Evolutionary conservation across 805 yeast genomes (phyloP).

Genomic region (Komagataella ulmi): DNA sequence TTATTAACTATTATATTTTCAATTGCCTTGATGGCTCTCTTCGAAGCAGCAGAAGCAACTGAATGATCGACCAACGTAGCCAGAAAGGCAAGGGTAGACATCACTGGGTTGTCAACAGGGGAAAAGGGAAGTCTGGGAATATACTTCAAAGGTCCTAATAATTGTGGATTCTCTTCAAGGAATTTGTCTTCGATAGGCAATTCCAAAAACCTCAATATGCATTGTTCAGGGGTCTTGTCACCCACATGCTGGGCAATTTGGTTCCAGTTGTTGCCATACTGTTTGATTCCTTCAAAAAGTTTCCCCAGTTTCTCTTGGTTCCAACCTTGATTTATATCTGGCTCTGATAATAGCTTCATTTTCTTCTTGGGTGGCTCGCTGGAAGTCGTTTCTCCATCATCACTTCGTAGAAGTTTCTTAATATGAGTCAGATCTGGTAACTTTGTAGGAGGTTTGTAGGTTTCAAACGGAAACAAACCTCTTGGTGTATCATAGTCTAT

Average conservation of each 20-base stretch:
- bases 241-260: slow-evolving; percentile 57
- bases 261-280: slow-evolving; percentile 67
- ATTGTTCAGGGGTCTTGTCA: slow-evolving; percentile 60
- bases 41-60: slow-evolving; percentile 73
- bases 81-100: slow-evolving; percentile 84
- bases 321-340: slow-evolving; percentile 44
- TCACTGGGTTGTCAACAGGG: slow-evolving; percentile 82
- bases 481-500: slow-evolving; percentile 81
- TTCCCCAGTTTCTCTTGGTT: slow-evolving; percentile 43
- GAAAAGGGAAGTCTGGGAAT: slow-evolving; percentile 79
- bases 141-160: slow-evolving; percentile 64
- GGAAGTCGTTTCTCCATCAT: slow-evolving; percentile 1
- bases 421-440: slow-evolving; percentile 18
- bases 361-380: slow-evolving; percentile 8
- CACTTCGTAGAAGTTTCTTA: slow-evolving; percentile 9
- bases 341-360: slow-evolving; percentile 20
- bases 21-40: slow-evolving; percentile 38
- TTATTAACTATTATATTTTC: slow-evolving; percentile 28
- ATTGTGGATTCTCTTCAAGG: slow-evolving; percentile 29
- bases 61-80: slow-evolving; percentile 77
- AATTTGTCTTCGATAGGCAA: slow-evolving; percentile 74
- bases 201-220: slow-evolving; percentile 66
- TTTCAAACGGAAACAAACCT: slow-evolving; percentile 84
- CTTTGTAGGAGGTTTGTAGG: slow-evolving; percentile 55
- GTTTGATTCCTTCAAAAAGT: slow-evolving; percentile 49